A percentile compares a stretch with the other conserved stretches of the same genome.
Conservation (phyloP, 768 basidiomycete species). For the Tricholoma bakamatsutake region DNA sequence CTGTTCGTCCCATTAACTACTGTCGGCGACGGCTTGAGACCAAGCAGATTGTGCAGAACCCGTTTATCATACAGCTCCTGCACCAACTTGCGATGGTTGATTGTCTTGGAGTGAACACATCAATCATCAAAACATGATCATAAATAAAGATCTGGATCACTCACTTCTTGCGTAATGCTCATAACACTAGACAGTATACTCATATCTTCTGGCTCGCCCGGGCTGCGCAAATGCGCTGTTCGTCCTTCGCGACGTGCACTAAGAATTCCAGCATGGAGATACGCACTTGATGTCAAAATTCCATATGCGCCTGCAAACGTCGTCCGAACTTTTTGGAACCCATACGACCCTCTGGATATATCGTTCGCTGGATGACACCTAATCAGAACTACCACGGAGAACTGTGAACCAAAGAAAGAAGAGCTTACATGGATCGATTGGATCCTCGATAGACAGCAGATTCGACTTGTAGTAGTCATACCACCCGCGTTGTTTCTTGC, state of each 20-base stretch:
- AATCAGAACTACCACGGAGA: slow-evolving; percentile 4
- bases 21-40: slow-evolving; percentile 27
- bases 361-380: slow-evolving; percentile 65
- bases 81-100: slow-evolving; percentile 66
- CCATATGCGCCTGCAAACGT: slow-evolving; percentile 78
- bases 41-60: slow-evolving; percentile 54
- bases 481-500: slow-evolving; percentile 83
- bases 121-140: slow-evolving; percentile 1
- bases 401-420: neutral
- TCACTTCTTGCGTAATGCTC: slow-evolving; percentile 79
- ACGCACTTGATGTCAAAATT: slow-evolving; percentile 74
- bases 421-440: slow-evolving; percentile 75
- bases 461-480: slow-evolving; percentile 46
- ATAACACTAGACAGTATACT: slow-evolving; percentile 78
- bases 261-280: slow-evolving; percentile 57
- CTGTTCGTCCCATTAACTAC: slow-evolving; percentile 16
- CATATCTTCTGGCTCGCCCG: slow-evolving; percentile 53
- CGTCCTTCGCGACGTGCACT: slow-evolving; percentile 48
- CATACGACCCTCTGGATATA: slow-evolving; percentile 85
- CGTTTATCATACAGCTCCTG: slow-evolving; percentile 61
- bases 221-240: slow-evolving; percentile 34
- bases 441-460: slow-evolving; percentile 88
- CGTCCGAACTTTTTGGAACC: slow-evolving; percentile 72
- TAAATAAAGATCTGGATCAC: slow-evolving; percentile 13
- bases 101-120: slow-evolving; percentile 41